phyloP scores from a whole-genome alignment of 192 early-diverging fungal genomes.

The Bifiguratus adelaidae region DNA sequence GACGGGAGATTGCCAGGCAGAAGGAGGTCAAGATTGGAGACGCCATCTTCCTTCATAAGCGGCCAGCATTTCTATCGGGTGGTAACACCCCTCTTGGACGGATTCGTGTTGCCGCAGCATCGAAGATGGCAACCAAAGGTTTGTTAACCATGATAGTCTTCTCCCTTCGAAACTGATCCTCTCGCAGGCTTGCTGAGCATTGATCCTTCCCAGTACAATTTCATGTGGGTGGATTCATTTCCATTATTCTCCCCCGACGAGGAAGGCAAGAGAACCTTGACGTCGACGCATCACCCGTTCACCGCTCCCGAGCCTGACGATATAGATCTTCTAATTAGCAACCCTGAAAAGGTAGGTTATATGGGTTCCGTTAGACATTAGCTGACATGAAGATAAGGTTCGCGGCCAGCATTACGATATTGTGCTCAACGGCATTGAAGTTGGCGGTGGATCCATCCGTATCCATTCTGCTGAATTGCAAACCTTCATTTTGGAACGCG shows the following conservation, averaged over 20 bases:
- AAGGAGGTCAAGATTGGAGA: conserved; percentile 40
- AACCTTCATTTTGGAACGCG: conserved; percentile 56
- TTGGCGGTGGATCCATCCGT: conserved; percentile 86
- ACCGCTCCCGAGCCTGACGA: conserved; percentile 71
- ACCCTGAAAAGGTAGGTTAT: conserved; percentile 44
- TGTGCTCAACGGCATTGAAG: conserved; percentile 83
- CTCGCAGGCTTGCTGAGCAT: conserved; percentile 34
- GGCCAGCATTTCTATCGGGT: conserved; percentile 28
- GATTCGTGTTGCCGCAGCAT: conserved; percentile 38
- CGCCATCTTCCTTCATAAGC: conserved; percentile 38
- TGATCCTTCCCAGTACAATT: conserved; percentile 37
- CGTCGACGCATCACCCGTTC: conserved; percentile 87
- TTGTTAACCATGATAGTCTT: conserved; percentile 7
- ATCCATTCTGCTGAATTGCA: conserved; percentile 74
- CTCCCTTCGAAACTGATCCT: not conserved
- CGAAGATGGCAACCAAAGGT: conserved; percentile 36
- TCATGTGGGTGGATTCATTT: conserved; percentile 85
- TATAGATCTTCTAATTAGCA: conserved; percentile 41
- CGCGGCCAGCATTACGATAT: conserved; percentile 84
- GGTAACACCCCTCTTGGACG: conserved; percentile 50
- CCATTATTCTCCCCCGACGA: conserved; percentile 74
- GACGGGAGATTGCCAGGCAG: conserved; percentile 6
- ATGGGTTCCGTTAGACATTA: not conserved
- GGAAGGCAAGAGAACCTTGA: conserved; percentile 22
- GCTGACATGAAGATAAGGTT: conserved; percentile 12